Conservation (phyloP, 2,329 filamentous ascomycete species). For the Alternaria infectoria region DNA sequence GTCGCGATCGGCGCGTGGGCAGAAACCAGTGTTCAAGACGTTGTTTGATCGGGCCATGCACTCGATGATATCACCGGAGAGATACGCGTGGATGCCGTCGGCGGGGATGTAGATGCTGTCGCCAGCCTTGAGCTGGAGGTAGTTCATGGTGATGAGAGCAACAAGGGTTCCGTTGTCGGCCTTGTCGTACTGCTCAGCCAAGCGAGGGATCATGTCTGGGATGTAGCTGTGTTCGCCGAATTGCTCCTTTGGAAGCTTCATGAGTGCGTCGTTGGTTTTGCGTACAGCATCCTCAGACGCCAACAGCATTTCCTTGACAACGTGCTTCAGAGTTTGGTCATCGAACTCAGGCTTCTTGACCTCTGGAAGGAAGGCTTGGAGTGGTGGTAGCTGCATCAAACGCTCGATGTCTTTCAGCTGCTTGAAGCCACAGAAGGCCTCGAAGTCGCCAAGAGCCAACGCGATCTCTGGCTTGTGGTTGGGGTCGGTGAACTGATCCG, state of each 20-base stretch:
- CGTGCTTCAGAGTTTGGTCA: conserved; percentile 63
- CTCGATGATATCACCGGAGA: conserved; percentile 76
- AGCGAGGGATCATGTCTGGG: conserved; percentile 66
- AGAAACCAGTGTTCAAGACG: conserved; percentile 77
- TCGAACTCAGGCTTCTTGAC: conserved; percentile 56
- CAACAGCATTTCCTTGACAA: conserved; percentile 63
- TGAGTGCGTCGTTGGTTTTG: conserved; percentile 60
- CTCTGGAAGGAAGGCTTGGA: conserved; percentile 61
- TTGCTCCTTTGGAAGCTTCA: conserved; percentile 54
- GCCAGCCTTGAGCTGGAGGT: conserved; percentile 67
- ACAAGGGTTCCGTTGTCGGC: conserved; percentile 72
- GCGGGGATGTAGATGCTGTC: conserved; percentile 74
- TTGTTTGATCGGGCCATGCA: conserved; percentile 80
- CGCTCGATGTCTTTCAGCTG: conserved; percentile 65
- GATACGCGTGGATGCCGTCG: conserved; percentile 76
- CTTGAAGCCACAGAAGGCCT: conserved; percentile 79
- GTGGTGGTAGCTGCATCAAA: conserved; percentile 63
- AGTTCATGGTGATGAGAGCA: conserved; percentile 77
- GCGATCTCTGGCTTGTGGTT: conserved; percentile 86
- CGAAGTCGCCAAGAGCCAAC: conserved; percentile 72
- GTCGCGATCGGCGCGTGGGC: conserved; percentile 69
- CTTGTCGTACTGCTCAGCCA: conserved; percentile 68
- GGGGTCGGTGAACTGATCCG: conserved; percentile 70
- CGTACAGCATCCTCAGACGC: conserved; percentile 61
- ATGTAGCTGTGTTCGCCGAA: conserved; percentile 66